A percentile compares a stretch with the other conserved stretches of the same genome.
Evolutionary conservation across 169 alveolate species (phyloP).

Genomic region (Plasmodium cynomolgi): DNA sequence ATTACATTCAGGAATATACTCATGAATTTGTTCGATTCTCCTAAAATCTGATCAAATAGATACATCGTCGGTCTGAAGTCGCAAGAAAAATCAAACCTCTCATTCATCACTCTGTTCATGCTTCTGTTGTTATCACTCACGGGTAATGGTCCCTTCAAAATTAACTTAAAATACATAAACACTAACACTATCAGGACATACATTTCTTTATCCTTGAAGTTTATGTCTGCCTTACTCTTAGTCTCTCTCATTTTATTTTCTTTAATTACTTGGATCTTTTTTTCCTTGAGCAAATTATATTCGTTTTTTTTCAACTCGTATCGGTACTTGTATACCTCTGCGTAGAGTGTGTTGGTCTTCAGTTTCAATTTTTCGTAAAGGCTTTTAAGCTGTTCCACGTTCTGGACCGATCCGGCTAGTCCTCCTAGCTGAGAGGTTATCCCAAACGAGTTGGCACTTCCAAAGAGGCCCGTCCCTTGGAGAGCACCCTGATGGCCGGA

Average conservation of each 20-base stretch:
- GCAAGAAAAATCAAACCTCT: constrained; percentile 39
- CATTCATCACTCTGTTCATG: constrained; percentile 62
- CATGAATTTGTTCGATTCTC: constrained; percentile 69
- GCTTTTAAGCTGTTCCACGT: constrained; percentile 18
- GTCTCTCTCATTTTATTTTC: constrained; percentile 47
- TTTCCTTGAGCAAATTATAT: constrained; percentile 38
- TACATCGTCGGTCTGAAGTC: constrained; percentile 74
- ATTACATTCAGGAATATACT: constrained; percentile 36
- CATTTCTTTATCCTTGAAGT: constrained; percentile 70
- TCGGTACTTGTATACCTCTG: constrained; percentile 43
- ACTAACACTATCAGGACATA: constrained; percentile 46
- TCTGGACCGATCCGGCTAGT: not conserved
- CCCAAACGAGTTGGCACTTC: not conserved
- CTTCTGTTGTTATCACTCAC: constrained; percentile 29
- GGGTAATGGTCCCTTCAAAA: constrained; percentile 68
- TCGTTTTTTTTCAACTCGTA: constrained; percentile 52
- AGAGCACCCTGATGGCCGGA: not conserved
- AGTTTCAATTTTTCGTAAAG: constrained; percentile 33
- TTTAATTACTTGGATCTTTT: constrained; percentile 35
- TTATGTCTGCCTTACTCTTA: constrained; percentile 59
- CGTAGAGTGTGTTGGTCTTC: constrained; percentile 43
- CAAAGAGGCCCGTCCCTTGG: not conserved
- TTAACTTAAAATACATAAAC: constrained; percentile 63
- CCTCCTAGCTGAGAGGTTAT: not conserved
- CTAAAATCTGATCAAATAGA: constrained; percentile 53